Conservation (phyloP, 176 grass and related monocot species). For the Ananas comosus region DNA sequence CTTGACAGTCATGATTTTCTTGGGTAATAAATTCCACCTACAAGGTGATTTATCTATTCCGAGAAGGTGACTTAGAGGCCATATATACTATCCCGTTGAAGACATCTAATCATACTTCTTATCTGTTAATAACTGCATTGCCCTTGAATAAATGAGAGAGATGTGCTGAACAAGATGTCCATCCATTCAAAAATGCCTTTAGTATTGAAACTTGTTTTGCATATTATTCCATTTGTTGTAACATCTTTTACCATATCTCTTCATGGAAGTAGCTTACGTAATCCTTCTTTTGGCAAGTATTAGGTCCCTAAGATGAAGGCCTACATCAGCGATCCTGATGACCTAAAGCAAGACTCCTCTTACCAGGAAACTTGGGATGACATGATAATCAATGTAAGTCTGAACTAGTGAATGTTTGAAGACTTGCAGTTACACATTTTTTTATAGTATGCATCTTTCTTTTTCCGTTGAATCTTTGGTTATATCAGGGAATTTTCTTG, state of each 20-base stretch:
- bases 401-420: neutral
- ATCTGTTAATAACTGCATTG: too few relatives aligned
- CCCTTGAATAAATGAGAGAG: too few relatives aligned
- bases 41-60: too few relatives aligned
- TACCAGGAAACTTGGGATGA: conserved; percentile 98
- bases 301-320: conserved; percentile 99
- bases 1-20: too few relatives aligned
- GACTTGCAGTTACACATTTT: neutral
- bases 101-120: too few relatives aligned
- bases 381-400: conserved; percentile 96
- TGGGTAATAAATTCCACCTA: too few relatives aligned
- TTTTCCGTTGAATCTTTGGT: too few relatives aligned
- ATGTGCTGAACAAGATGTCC: too few relatives aligned
- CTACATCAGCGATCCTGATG: conserved; percentile 94
- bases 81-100: too few relatives aligned
- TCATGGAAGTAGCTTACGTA: conserved; percentile 43
- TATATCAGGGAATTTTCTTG: too few relatives aligned
- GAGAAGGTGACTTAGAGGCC: too few relatives aligned
- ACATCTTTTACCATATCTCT: neutral
- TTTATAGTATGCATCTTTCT: too few relatives aligned
- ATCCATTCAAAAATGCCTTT: neutral
- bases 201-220: conserved; percentile 9
- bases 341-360: conserved; percentile 77
- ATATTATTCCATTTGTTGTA: neutral
- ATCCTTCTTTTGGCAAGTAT: conserved; percentile 85